Conservation (phyloP, 331 rosid genomes). For the Ulmus americana region DNA sequence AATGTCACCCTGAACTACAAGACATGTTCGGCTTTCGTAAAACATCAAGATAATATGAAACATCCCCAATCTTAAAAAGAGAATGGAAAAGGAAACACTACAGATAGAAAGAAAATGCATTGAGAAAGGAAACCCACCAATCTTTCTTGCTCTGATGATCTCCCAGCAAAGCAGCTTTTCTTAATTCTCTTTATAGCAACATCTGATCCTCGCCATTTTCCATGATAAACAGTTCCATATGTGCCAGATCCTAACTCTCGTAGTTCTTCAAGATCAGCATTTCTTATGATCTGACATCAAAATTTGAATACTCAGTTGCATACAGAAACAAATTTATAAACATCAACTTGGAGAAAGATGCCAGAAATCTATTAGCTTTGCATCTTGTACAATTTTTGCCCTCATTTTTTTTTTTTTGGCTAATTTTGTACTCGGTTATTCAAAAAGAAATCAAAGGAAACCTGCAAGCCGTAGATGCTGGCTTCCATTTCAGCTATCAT, state of each 20-base stretch:
- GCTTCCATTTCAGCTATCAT: slow-evolving; percentile 78
- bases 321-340: slow-evolving; percentile 6
- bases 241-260: slow-evolving; percentile 94
- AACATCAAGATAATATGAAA: no score
- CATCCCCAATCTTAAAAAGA: no score
- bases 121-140: slow-evolving; percentile 57
- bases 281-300: slow-evolving; percentile 60
- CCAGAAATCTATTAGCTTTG: slow-evolving; percentile 4
- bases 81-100: no score
- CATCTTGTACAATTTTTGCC: no score
- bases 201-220: slow-evolving; percentile 98
- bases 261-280: slow-evolving; percentile 74
- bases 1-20: no score
- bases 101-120: no score
- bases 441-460: slow-evolving; percentile 32
- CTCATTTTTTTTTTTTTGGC: no score
- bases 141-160: slow-evolving; percentile 84
- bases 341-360: slow-evolving; percentile 3
- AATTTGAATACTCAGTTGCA: slow-evolving; percentile 15
- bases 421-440: slow-evolving; percentile 8
- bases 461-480: slow-evolving; percentile 74
- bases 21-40: no score
- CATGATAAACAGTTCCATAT: slow-evolving; percentile 90
- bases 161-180: slow-evolving; percentile 81
- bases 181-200: slow-evolving; percentile 90